These are phyloP conservation scores for Protomyces arabidopsidicola DNA, from an alignment of 1,139 yeast genomes.

Conservation along the genomic window DNA sequence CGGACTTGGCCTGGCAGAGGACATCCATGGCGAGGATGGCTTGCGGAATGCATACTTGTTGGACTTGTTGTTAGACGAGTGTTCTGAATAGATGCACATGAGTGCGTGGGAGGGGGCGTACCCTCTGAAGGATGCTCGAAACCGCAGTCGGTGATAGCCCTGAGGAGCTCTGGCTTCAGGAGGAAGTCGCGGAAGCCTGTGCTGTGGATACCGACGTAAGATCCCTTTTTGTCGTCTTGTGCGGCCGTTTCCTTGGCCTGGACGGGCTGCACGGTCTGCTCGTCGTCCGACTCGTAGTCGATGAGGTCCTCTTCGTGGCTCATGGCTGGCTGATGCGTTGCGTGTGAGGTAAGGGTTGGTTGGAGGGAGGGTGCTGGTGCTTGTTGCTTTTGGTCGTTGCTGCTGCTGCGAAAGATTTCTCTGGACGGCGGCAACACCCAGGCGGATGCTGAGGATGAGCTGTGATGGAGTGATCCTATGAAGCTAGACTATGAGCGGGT, in stretches of 20 bases:
- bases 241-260: conserved; percentile 37
- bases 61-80: conserved; percentile 51
- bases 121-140: conserved; percentile 98
- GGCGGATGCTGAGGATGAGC: too few relatives aligned
- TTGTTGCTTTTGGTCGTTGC: background rate
- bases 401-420: background rate
- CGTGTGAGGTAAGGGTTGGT: background rate
- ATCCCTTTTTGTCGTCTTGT: conserved; percentile 57
- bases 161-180: conserved; percentile 88
- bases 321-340: background rate
- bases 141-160: conserved; percentile 99
- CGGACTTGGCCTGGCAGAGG: conserved; percentile 97
- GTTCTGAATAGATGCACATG: background rate
- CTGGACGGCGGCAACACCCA: too few relatives aligned
- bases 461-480: too few relatives aligned
- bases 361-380: background rate
- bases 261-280: conserved; percentile 48
- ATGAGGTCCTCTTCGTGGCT: conserved; percentile 54
- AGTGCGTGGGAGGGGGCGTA: conserved; percentile 8
- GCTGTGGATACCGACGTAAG: conserved; percentile 96
- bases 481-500: too few relatives aligned
- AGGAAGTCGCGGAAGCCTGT: conserved; percentile 97
- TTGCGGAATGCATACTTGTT: conserved; percentile 97
- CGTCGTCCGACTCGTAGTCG: conserved; percentile 33
- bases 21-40: conserved; percentile 97